phyloP scores from a whole-genome alignment of 2,329 filamentous ascomycete genomes.

The Hirsutella rhossiliensis region DNA sequence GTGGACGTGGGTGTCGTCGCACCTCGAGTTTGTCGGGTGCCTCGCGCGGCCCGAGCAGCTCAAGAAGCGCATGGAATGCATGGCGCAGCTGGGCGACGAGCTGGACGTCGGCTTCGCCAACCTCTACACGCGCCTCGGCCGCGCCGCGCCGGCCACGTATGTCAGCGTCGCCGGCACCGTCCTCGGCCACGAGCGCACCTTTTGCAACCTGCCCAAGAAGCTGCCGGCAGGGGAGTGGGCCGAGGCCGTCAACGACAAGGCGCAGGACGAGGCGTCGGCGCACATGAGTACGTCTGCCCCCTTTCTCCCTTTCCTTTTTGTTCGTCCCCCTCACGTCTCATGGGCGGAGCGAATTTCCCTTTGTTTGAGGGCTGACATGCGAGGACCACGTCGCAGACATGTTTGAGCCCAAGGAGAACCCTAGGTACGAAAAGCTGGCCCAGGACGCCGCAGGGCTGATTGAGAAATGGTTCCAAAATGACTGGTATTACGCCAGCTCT shows the following conservation, averaged over 20 bases:
- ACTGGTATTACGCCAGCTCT: slow-evolving; percentile 52
- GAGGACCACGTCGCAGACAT: slow-evolving; percentile 34
- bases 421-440: slow-evolving; percentile 57
- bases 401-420: slow-evolving; percentile 63
- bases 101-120: slow-evolving; percentile 70
- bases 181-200: slow-evolving; percentile 64
- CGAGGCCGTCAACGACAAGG: slow-evolving; percentile 66
- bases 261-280: slow-evolving; percentile 65
- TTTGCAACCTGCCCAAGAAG: slow-evolving; percentile 67
- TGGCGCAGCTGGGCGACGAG: slow-evolving; percentile 53
- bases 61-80: slow-evolving; percentile 54
- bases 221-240: slow-evolving; percentile 47
- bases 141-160: slow-evolving; percentile 45
- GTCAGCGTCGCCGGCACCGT: slow-evolving; percentile 43
- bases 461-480: slow-evolving; percentile 48
- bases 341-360: neutral
- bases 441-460: slow-evolving; percentile 54
- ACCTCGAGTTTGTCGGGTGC: slow-evolving; percentile 88
- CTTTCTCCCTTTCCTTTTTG: neutral
- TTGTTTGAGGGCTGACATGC: slow-evolving; percentile 4
- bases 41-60: slow-evolving; percentile 76
- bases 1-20: slow-evolving; percentile 72
- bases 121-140: slow-evolving; percentile 74
- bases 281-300: slow-evolving; percentile 49
- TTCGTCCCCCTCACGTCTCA: neutral